Percentiles rank a stretch among this genome's conserved stretches.
These are phyloP conservation scores for Zostera marina DNA, from an alignment of 116 monocot genomes.

Conservation along the genomic window DNA sequence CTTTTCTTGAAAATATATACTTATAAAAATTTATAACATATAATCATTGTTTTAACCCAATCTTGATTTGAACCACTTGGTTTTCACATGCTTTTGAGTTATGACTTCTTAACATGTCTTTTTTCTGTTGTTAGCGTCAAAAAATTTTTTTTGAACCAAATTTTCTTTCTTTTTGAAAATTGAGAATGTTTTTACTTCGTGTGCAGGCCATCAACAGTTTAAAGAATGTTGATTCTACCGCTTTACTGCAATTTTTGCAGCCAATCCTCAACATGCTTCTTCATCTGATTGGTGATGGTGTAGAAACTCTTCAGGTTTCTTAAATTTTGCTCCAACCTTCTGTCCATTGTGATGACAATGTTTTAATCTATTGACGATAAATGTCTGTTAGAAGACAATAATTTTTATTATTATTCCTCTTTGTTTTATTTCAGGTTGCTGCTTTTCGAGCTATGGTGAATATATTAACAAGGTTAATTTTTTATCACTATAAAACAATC, in stretches of 20 bases:
- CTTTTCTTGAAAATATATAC: no score
- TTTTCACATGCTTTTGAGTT: no score
- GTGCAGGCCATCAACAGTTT: constrained; percentile 97
- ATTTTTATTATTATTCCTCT: background rate
- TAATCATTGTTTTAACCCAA: no score
- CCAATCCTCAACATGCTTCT: constrained; percentile 98
- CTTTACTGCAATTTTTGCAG: constrained; percentile 89
- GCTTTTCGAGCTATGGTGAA: constrained; percentile 99
- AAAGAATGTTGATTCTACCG: constrained; percentile 99
- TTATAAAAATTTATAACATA: no score
- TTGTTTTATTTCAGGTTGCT: constrained; percentile 57
- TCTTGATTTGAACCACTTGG: no score
- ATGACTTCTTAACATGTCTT: no score
- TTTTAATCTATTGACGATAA: no score
- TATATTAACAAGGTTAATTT: constrained; percentile 77
- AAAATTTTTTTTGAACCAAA: no score
- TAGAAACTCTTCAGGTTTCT: constrained; percentile 98
- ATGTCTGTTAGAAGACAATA: no score
- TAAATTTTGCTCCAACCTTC: background rate
- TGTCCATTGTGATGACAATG: background rate
- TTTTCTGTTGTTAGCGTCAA: no score
- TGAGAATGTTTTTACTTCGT: background rate
- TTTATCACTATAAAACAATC: background rate
- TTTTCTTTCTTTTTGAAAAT: no score
- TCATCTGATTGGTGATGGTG: constrained; percentile 96